Evolutionary conservation across 1,284 basidiomycete genomes (phyloP).

Genomic region (Cryptococcus sp.): DNA sequence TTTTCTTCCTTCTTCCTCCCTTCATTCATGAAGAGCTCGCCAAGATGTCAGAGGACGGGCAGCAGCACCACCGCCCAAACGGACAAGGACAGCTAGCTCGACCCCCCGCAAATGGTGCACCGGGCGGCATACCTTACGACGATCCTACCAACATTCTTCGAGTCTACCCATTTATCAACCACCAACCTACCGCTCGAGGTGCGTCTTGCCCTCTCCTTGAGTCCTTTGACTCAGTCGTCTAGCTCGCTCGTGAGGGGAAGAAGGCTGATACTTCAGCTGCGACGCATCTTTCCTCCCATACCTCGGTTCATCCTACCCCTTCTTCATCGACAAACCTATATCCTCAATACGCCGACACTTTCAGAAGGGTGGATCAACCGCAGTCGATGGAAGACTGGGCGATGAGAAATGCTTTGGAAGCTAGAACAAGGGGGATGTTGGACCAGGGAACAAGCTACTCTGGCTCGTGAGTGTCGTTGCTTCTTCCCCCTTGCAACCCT

Average conservation of each 20-base stretch:
- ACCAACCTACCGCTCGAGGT: constrained; percentile 45
- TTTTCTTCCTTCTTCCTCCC: no score
- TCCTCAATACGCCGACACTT: constrained; percentile 29
- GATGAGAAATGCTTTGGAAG: constrained; percentile 21
- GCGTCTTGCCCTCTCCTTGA: no score
- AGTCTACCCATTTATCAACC: constrained; percentile 43
- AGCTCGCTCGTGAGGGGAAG: background rate
- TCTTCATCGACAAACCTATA: constrained; percentile 23
- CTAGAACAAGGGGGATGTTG: constrained; percentile 15
- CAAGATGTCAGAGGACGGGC: no score
- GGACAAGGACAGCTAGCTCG: no score
- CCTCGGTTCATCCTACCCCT: constrained; percentile 28
- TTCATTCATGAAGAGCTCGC: no score
- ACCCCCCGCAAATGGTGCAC: no score
- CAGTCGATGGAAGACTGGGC: constrained; percentile 24
- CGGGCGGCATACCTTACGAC: constrained; percentile 14
- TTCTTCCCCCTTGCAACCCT: no score
- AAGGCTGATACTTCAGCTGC: constrained; percentile 33
- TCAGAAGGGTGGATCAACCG: constrained; percentile 29
- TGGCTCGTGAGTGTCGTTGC: constrained; percentile 3
- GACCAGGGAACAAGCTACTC: constrained; percentile 5
- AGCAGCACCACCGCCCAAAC: no score
- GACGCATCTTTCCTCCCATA: constrained; percentile 42
- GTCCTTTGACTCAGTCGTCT: background rate
- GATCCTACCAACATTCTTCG: constrained; percentile 35